Evolutionary conservation across 164 flowering plant species (phyloP).

Genomic region (Vitis rotundifolia): DNA sequence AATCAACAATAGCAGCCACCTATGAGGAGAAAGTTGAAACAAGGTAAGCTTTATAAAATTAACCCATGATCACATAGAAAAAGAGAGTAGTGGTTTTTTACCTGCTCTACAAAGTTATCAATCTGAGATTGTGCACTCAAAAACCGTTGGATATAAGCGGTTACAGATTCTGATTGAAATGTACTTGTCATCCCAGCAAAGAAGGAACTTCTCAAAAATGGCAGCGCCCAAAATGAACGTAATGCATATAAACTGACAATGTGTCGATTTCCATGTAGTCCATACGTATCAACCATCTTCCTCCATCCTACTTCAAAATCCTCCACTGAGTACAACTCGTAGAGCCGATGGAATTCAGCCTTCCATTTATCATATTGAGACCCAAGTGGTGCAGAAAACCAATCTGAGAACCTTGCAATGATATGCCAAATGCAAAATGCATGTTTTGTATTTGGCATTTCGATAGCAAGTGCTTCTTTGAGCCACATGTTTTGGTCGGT

Average conservation of each 20-base stretch:
- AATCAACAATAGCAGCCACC: constrained; percentile 59
- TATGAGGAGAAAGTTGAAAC: constrained; percentile 19
- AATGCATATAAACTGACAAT: constrained; percentile 62
- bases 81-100: constrained; percentile 3
- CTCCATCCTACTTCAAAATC: constrained; percentile 79
- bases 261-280: constrained; percentile 70
- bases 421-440: constrained; percentile 87
- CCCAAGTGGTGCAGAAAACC: constrained; percentile 72
- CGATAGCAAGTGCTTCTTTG: constrained; percentile 69
- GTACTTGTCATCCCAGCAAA: constrained; percentile 69
- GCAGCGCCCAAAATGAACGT: constrained; percentile 68
- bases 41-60: constrained; percentile 5
- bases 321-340: constrained; percentile 51
- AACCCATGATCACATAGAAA: not conserved
- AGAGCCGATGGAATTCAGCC: constrained; percentile 70
- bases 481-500: constrained; percentile 85
- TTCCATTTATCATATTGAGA: constrained; percentile 75
- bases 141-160: constrained; percentile 62
- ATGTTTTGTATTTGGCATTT: constrained; percentile 73
- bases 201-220: constrained; percentile 65
- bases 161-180: constrained; percentile 55
- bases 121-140: constrained; percentile 66
- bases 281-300: constrained; percentile 62
- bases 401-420: constrained; percentile 64
- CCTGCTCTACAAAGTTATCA: constrained; percentile 63